A percentile compares a stretch with the other conserved stretches of the same genome.
Evolutionary conservation across 2,329 filamentous ascomycete species (phyloP).

Genomic region (Xylogone sp.): DNA sequence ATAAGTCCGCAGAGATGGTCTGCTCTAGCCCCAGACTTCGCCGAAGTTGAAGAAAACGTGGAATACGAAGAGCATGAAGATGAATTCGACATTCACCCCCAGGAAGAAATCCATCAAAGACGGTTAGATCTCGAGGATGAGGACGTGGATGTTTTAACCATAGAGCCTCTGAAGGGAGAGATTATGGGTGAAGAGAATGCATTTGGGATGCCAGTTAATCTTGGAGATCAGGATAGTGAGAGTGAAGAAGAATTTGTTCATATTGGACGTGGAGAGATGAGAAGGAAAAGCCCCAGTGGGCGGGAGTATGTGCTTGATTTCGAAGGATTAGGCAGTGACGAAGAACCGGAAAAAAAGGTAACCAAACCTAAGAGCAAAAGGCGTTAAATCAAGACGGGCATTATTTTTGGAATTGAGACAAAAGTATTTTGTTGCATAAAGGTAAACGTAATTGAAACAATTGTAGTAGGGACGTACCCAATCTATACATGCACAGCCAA

Average conservation of each 20-base stretch:
- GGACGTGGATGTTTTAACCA: slow-evolving; percentile 81
- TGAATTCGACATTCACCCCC: slow-evolving; percentile 95
- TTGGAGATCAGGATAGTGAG: slow-evolving; percentile 89
- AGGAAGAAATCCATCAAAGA: slow-evolving; percentile 90
- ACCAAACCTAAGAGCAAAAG: slow-evolving; percentile 17
- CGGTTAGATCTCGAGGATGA: slow-evolving; percentile 90
- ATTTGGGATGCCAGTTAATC: slow-evolving; percentile 92
- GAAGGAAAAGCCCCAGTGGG: slow-evolving; percentile 75
- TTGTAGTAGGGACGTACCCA: too few species aligned
- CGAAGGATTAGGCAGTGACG: slow-evolving; percentile 34
- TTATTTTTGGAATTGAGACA: too few species aligned
- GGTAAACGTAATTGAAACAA: too few species aligned
- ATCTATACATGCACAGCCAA: too few species aligned
- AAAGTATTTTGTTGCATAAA: too few species aligned
- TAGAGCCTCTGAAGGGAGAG: slow-evolving; percentile 62
- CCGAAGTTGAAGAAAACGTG: slow-evolving; percentile 96
- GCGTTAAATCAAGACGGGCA: slow-evolving; percentile 8
- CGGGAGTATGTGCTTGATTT: slow-evolving; percentile 62
- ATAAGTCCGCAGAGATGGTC: slow-evolving; percentile 96
- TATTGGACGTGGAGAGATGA: slow-evolving; percentile 75
- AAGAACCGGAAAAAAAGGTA: slow-evolving; percentile 31
- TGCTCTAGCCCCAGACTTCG: slow-evolving; percentile 92
- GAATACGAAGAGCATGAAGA: slow-evolving; percentile 95
- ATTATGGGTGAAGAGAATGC: slow-evolving; percentile 51
- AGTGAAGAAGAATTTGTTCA: slow-evolving; percentile 84